phyloP scores from a whole-genome alignment of 805 yeast genomes.

The Kregervanrija fluxuum region DNA sequence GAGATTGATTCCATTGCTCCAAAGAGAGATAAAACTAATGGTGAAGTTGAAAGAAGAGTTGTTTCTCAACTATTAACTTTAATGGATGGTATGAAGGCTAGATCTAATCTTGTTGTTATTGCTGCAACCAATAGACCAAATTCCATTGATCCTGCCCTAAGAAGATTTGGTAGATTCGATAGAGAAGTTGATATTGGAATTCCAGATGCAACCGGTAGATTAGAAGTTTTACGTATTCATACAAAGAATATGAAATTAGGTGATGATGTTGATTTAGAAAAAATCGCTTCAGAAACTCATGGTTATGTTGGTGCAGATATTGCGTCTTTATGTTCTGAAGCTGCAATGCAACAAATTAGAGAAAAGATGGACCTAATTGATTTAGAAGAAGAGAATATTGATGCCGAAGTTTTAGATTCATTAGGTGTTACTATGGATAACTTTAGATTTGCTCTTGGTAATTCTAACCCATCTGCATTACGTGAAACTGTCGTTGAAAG shows the following conservation, averaged over 20 bases:
- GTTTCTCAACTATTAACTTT: slow-evolving; percentile 95
- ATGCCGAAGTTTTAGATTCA: slow-evolving; percentile 93
- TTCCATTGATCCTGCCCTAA: slow-evolving; percentile 77
- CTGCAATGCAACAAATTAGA: slow-evolving; percentile 99
- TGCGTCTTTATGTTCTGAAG: slow-evolving; percentile 98
- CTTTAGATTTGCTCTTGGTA: slow-evolving; percentile 95
- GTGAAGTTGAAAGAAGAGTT: slow-evolving; percentile 99
- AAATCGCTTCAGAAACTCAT: slow-evolving; percentile 95
- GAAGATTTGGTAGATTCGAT: slow-evolving; percentile 82
- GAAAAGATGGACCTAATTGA: slow-evolving; percentile 99
- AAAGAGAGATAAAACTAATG: slow-evolving; percentile 98
- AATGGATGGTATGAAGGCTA: slow-evolving; percentile 99
- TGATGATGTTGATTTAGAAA: slow-evolving; percentile 91
- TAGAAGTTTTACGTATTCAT: slow-evolving; percentile 94
- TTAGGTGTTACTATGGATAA: slow-evolving; percentile 98
- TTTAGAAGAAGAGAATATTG: slow-evolving; percentile 92
- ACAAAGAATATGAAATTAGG: slow-evolving; percentile 97
- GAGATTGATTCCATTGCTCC: slow-evolving; percentile 99
- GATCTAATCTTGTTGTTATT: slow-evolving; percentile 95
- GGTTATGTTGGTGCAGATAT: slow-evolving; percentile 99
- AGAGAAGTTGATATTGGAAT: slow-evolving; percentile 84
- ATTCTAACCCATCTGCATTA: slow-evolving; percentile 96
- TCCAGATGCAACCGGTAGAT: slow-evolving; percentile 97
- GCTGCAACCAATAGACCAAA: slow-evolving; percentile 94
- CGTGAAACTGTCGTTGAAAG: slow-evolving; percentile 99